These are phyloP conservation scores for Triadica sebifera DNA, from an alignment of 345 rosid species.

Conservation along the genomic window DNA sequence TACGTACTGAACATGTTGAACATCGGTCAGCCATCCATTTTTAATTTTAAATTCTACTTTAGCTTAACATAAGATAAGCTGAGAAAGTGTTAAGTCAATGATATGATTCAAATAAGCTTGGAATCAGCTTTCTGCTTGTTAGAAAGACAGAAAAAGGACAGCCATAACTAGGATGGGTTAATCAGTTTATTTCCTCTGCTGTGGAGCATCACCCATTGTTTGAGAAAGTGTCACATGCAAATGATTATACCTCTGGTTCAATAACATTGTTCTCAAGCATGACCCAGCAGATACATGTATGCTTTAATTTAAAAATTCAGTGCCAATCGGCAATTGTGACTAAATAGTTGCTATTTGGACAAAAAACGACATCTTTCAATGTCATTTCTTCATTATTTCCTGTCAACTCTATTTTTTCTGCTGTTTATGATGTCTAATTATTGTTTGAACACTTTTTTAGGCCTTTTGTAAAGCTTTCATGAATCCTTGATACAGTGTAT, in stretches of 20 bases:
- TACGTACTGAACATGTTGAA: background rate
- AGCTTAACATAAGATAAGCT: too few relatives aligned
- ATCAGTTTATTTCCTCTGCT: background rate
- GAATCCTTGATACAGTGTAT: background rate
- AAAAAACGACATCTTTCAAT: background rate
- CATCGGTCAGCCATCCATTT: background rate
- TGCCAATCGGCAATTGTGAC: background rate
- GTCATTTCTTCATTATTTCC: background rate
- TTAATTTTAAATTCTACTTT: too few relatives aligned
- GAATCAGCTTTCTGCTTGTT: background rate
- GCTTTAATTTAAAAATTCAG: background rate
- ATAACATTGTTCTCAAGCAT: background rate
- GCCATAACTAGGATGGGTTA: background rate
- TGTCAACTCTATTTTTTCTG: background rate
- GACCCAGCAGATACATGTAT: background rate
- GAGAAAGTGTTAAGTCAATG: background rate
- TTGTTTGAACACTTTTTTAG: background rate
- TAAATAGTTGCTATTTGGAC: background rate
- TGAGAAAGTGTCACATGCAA: background rate
- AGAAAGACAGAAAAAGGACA: background rate
- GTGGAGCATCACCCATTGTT: background rate
- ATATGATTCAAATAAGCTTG: background rate
- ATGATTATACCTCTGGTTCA: background rate
- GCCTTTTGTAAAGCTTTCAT: background rate
- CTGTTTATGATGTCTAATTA: background rate